A percentile compares a stretch with the other conserved stretches of the same genome.
These are phyloP conservation scores for Rhizoctonia solani DNA, from an alignment of 1,284 basidiomycete genomes.

Conservation along the genomic window DNA sequence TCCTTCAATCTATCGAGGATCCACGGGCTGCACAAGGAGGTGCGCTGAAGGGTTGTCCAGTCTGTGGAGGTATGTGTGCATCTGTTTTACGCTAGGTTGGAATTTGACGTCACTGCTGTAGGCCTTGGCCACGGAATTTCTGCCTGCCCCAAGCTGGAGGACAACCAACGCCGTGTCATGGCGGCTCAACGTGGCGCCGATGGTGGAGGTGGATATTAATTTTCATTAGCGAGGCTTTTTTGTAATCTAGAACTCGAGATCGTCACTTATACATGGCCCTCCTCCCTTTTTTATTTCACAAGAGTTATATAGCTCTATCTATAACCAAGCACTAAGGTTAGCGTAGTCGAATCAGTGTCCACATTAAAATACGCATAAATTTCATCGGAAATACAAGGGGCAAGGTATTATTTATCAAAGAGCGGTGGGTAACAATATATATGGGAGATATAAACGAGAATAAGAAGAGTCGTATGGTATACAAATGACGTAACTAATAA, in stretches of 20 bases:
- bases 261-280: background rate
- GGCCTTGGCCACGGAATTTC: conserved; percentile 91
- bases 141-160: conserved; percentile 96
- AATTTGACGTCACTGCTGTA: conserved; percentile 47
- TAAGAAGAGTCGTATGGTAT: too few species aligned
- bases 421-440: too few species aligned
- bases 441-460: too few species aligned
- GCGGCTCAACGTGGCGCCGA: conserved; percentile 76
- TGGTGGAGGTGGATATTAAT: conserved; percentile 60
- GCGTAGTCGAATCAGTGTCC: too few species aligned
- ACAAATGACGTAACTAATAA: too few species aligned
- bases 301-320: too few species aligned
- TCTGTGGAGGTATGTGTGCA: conserved; percentile 84
- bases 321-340: too few species aligned
- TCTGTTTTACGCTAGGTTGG: conserved; percentile 1
- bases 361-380: too few species aligned
- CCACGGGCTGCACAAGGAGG: conserved; percentile 80
- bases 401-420: too few species aligned
- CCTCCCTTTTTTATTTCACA: too few species aligned
- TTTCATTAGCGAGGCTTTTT: conserved; percentile 39
- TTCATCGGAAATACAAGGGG: too few species aligned
- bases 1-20: conserved; percentile 89
- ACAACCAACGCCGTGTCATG: conserved; percentile 85
- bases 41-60: conserved; percentile 83
- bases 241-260: background rate